These are phyloP conservation scores for Cystofilobasidium bisporidii DNA, from an alignment of 768 basidiomycete genomes.

Conservation along the genomic window DNA sequence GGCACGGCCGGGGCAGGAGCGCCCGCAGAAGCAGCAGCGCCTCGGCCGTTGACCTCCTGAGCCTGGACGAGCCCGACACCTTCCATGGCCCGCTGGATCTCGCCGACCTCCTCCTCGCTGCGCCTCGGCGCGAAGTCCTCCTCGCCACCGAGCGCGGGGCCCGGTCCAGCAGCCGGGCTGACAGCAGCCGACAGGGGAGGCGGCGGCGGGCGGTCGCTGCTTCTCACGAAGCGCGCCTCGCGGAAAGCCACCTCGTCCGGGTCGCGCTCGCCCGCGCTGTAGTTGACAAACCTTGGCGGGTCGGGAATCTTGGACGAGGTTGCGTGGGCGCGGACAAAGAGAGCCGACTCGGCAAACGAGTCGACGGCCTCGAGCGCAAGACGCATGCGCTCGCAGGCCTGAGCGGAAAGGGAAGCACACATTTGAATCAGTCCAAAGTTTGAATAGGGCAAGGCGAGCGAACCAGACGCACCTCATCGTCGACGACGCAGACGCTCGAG, in stretches of 20 bases:
- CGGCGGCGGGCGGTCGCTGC: not conserved
- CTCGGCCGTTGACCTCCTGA: not conserved
- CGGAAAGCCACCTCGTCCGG: constrained; percentile 19
- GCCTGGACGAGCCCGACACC: not conserved
- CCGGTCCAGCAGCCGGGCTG: not conserved
- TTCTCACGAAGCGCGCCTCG: not conserved
- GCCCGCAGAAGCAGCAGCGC: not conserved
- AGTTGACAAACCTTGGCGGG: constrained; percentile 76
- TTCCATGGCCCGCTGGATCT: not conserved
- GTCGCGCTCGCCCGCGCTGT: constrained; percentile 42
- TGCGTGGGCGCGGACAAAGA: constrained; percentile 78
- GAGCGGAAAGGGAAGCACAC: not conserved
- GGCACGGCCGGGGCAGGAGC: not conserved
- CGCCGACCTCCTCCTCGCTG: not conserved
- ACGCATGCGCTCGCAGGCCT: constrained; percentile 88
- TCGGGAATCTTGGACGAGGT: constrained; percentile 84
- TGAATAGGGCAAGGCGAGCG: not conserved
- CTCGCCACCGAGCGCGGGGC: not conserved
- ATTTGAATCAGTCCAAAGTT: no score
- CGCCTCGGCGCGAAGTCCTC: not conserved
- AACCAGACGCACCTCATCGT: constrained; percentile 69
- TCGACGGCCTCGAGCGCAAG: constrained; percentile 81
- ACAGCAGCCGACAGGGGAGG: not conserved
- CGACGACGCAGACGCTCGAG: constrained; percentile 88
- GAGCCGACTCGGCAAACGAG: constrained; percentile 74